Percentiles rank a stretch among this genome's conserved stretches.
Conservation (phyloP, 768 basidiomycete genomes). For the Dioszegia hungarica region DNA sequence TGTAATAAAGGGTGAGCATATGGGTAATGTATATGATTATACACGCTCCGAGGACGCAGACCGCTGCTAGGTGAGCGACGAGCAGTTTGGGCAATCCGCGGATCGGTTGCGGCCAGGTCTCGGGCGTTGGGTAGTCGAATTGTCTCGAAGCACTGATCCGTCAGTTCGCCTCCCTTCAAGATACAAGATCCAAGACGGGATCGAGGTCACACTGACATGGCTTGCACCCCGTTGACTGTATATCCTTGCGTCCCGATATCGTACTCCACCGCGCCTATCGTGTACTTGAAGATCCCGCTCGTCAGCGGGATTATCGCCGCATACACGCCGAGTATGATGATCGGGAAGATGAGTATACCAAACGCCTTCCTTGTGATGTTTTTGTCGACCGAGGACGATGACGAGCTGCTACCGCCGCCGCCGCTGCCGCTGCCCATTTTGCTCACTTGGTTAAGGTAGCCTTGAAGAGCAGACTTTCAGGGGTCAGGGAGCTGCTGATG, state of each 20-base stretch:
- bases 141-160: neutral
- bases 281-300: constrained; percentile 6
- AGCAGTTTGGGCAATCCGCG: constrained; percentile 19
- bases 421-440: too few species aligned
- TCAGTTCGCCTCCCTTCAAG: neutral
- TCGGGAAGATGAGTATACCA: constrained; percentile 10
- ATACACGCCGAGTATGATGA: constrained; percentile 7
- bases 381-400: too few species aligned
- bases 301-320: neutral
- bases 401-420: too few species aligned
- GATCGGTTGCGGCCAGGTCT: constrained; percentile 13
- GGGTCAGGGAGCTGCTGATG: too few species aligned
- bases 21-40: constrained; percentile 5
- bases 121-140: constrained; percentile 13
- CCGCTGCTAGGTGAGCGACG: constrained; percentile 22
- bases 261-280: neutral
- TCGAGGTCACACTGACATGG: constrained; percentile 5
- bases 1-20: neutral
- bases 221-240: constrained; percentile 8
- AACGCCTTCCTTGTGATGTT: too few species aligned
- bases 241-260: constrained; percentile 23
- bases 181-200: too few species aligned
- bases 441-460: too few species aligned
- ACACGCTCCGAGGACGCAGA: constrained; percentile 19
- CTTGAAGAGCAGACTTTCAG: too few species aligned